Percentiles rank a stretch among this genome's conserved stretches.
Conservation (phyloP, 2,329 filamentous ascomycete genomes). For the Cadophora gregata region DNA sequence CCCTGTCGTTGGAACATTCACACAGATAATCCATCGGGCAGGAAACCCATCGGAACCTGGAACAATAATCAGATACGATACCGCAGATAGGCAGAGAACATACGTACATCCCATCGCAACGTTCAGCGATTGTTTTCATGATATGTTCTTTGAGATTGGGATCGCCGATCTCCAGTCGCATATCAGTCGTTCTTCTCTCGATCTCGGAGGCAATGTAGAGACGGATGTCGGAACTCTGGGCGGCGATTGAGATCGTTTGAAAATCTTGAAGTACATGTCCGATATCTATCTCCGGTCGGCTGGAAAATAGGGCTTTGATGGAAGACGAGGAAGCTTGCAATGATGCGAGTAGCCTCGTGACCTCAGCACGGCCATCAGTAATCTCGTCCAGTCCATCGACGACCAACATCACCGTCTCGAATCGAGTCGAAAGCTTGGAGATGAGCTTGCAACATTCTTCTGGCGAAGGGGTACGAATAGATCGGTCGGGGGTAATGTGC, state of each 20-base stretch:
- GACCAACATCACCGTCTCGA: conserved; percentile 17
- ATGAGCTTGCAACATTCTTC: conserved; percentile 28
- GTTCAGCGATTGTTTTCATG: conserved; percentile 13
- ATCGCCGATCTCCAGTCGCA: conserved; percentile 21
- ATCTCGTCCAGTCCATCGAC: conserved; percentile 24
- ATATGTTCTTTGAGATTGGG: conserved; percentile 30
- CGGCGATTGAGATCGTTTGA: conserved; percentile 25
- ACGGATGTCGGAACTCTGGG: conserved; percentile 27
- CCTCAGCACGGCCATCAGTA: not conserved
- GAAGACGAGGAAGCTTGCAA: not conserved
- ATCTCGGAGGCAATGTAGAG: conserved; percentile 27
- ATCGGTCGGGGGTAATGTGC: not conserved
- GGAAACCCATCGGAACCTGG: conserved; percentile 44
- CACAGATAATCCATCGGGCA: conserved; percentile 44
- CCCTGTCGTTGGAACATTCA: conserved; percentile 36
- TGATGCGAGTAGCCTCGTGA: not conserved
- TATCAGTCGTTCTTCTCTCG: conserved; percentile 12
- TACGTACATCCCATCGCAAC: not conserved
- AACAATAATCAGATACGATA: not conserved
- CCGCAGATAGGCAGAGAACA: too few species aligned
- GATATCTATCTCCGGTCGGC: not conserved
- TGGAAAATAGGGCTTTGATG: too few species aligned
- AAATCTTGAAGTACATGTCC: not conserved
- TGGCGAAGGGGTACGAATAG: not conserved
- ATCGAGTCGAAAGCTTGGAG: conserved; percentile 19